These are phyloP conservation scores for Rhodotorula sp. DNA, from an alignment of 1,284 basidiomycete species.

Conservation along the genomic window DNA sequence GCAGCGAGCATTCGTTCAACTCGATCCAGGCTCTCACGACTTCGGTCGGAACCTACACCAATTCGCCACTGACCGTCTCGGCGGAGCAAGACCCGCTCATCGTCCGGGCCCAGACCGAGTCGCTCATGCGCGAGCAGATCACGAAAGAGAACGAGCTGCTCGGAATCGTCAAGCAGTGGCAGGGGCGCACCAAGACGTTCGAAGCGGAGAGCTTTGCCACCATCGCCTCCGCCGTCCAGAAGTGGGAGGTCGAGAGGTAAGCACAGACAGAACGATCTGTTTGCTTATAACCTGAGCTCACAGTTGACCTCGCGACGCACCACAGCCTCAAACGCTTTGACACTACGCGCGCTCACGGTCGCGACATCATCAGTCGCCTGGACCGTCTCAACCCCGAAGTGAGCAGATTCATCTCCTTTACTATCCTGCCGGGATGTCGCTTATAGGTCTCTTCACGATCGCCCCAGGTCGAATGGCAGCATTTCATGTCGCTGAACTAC, in stretches of 20 bases:
- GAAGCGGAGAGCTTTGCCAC: conserved; percentile 22
- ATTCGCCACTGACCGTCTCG: conserved; percentile 3
- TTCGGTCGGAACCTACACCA: conserved; percentile 1
- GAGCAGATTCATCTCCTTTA: not conserved
- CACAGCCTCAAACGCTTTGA: conserved; percentile 19
- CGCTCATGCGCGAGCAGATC: conserved; percentile 26
- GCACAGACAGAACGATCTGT: not conserved
- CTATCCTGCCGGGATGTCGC: no score
- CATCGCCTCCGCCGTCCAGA: conserved; percentile 15
- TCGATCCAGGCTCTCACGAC: conserved; percentile 9
- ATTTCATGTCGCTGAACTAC: conserved; percentile 32
- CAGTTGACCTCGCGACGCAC: not conserved
- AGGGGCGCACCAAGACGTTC: conserved; percentile 19
- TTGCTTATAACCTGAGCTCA: not conserved
- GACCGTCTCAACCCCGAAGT: conserved; percentile 12
- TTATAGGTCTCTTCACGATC: not conserved
- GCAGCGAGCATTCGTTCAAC: conserved; percentile 15
- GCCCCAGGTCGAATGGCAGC: conserved; percentile 37
- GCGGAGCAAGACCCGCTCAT: conserved; percentile 31
- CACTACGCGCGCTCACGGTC: not conserved
- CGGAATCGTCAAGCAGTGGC: conserved; percentile 21
- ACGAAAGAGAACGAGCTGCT: conserved; percentile 37
- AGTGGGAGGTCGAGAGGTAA: conserved; percentile 25
- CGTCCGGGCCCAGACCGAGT: conserved; percentile 20
- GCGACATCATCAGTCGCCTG: conserved; percentile 14